Base-by-base conservation (phyloP, 306 rosid genomes). In the Citrullus mucosospermus region DNA sequence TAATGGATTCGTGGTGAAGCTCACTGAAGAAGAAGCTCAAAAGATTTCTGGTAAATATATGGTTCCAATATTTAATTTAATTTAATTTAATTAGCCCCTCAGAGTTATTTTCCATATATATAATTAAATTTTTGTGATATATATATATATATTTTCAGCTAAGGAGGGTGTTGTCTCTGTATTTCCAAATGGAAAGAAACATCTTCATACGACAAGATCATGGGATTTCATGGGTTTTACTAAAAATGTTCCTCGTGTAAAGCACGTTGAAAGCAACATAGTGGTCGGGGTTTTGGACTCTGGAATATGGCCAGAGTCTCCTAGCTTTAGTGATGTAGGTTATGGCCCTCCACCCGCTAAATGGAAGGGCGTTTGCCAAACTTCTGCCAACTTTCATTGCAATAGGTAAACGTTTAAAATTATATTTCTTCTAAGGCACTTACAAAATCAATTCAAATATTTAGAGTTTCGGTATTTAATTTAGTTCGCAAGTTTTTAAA, bases 191-290 rank as follows among this genome's bases (percentile, higher is more conserved):
- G 17, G 11, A 81, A 80, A 78, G 63, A 61, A 32, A 25, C 51
- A 78, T 12, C 87, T 81, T 16, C 91, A 79, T 0, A 90, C 92
- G 25, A 90, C 95, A 72, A 85, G 59, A 77, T 90, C 91, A 2
- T 90, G 91, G 90, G 86, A 90, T 65, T 90, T 90, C 77, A 36
- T 90, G 76, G 95, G 90, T 6, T 84, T 90, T 41, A 78, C 85
- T 0, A 17, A 34, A 30, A 30, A 22, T 8, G 74, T 15, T 9
- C n/a, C 56, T 28, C 36, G 70, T 41, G 81, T 83, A 83, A 17
- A n/a, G 30, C 1, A 9, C 1, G 6, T 30, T 0, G 90, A 90
- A 80, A 84, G 86, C 44, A 65, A 87, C 63, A 66, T 87, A 75
- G 83, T 89, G 12, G 30, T 89, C 0, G 93, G 89, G 41, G 34